Evolutionary conservation across 2,329 filamentous ascomycete species (phyloP).

Genomic region (Aspergillus pseudoterreus): DNA sequence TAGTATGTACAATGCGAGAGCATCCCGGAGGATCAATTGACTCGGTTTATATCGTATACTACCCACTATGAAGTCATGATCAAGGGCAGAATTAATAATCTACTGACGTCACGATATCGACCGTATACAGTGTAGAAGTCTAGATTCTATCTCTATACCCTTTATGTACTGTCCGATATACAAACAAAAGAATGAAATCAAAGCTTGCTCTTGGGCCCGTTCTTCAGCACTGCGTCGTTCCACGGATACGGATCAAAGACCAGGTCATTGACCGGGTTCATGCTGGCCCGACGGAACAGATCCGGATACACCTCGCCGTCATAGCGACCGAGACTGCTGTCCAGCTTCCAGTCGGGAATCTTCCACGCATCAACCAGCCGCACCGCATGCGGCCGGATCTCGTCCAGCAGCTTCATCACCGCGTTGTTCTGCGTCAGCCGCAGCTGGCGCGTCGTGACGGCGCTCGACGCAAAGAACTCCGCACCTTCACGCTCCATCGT

Average conservation of each 20-base stretch:
- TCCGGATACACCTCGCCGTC: constrained; percentile 77
- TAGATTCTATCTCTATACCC: too few species aligned
- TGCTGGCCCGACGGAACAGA: constrained; percentile 67
- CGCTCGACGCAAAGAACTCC: constrained; percentile 69
- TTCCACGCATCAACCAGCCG: constrained; percentile 70
- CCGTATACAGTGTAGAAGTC: too few species aligned
- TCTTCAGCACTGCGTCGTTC: constrained; percentile 59
- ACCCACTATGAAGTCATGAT: too few species aligned
- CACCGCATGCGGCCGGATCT: constrained; percentile 70
- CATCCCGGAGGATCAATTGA: neutral
- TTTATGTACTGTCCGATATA: too few species aligned
- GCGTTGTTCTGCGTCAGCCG: constrained; percentile 63
- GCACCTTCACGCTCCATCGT: constrained; percentile 66
- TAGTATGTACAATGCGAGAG: neutral
- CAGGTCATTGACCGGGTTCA: constrained; percentile 70
- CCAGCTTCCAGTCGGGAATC: constrained; percentile 75
- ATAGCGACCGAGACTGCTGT: constrained; percentile 64
- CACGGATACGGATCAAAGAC: constrained; percentile 70
- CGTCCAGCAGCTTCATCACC: constrained; percentile 66
- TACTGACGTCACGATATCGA: too few species aligned
- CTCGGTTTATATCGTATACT: too few species aligned
- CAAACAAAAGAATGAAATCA: constrained; percentile 14
- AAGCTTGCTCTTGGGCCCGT: constrained; percentile 41
- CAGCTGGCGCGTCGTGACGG: constrained; percentile 70
- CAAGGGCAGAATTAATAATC: too few species aligned